Base-by-base conservation (phyloP, 2,329 filamentous ascomycete genomes). In the Xylariales sp. region DNA sequence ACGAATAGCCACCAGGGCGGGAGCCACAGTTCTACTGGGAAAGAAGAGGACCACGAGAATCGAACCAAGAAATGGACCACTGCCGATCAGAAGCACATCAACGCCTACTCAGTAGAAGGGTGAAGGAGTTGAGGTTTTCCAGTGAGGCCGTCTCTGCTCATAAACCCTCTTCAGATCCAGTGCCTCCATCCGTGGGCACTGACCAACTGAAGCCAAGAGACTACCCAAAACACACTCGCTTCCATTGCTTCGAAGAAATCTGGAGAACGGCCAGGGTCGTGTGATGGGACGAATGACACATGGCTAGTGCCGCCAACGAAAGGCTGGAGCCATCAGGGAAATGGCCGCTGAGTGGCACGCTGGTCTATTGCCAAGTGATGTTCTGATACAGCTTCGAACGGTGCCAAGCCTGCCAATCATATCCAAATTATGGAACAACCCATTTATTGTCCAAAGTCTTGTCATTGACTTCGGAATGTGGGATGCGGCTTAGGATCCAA, bases 371-470 rank as follows among this genome's bases (percentile, higher is more conserved):
- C 39, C 39, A 42, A 42, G 39, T 36, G 15, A 11, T 8, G 8
- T 31, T 28, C 39, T 42, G 39, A 36, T 29, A 42, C 39, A 35
- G 15, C 31, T 27, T 20, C 31, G 39, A 20, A 42, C 22, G 28
- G 9, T 42, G 39, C 39, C 39, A 42, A 42, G 39, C 16, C n/a
- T 27, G 39, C 32, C 22, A 42, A n/a, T n/a, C n/a, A n/a, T n/a
- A n/a, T n/a, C n/a, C n/a, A n/a, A n/a, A n/a, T n/a, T n/a, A n/a
- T n/a, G n/a, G n/a, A n/a, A n/a, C n/a, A n/a, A n/a, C n/a, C n/a
- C n/a, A 14, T 19, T 9, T 28, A 19, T 19, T 18, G 14, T 18
- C 25, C 14, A 10, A n/a, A 19, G 12, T 6, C 29, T 19, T 12
- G 38, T n/a, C 24, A 12, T 4, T 11, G 28, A 32, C 28, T 24